These are phyloP conservation scores for Cinchona pubescens DNA, from an alignment of 257 asterid genomes.

Conservation along the genomic window DNA sequence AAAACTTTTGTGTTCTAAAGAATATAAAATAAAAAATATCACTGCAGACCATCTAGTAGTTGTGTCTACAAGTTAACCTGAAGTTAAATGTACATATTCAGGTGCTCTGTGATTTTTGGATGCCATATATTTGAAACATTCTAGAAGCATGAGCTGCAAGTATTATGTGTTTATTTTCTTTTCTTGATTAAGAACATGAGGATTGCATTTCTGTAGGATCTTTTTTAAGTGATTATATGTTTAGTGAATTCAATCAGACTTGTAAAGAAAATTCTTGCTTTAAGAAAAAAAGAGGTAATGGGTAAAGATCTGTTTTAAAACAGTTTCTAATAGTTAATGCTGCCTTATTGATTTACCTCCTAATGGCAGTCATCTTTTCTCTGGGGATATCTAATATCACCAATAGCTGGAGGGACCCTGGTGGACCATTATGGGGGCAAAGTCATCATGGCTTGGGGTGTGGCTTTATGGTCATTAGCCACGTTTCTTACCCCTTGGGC, in stretches of 20 bases:
- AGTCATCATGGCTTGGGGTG: constrained; percentile 98
- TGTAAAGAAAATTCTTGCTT: background rate
- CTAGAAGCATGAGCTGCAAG: background rate
- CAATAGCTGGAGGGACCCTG: constrained; percentile 91
- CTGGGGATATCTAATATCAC: constrained; percentile 98
- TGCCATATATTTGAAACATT: background rate
- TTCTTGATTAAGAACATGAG: background rate
- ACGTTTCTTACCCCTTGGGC: constrained; percentile 98
- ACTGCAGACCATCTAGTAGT: background rate
- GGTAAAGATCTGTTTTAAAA: background rate
- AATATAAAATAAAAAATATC: no score
- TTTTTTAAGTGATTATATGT: background rate
- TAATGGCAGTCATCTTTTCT: constrained; percentile 96
- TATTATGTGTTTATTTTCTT: background rate
- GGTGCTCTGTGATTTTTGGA: background rate
- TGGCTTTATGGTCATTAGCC: constrained; percentile 92
- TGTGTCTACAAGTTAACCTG: background rate
- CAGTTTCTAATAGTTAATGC: constrained; percentile 13
- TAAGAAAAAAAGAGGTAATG: background rate
- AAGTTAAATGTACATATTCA: background rate
- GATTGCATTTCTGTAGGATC: background rate
- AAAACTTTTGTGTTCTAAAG: background rate
- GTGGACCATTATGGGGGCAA: constrained; percentile 90
- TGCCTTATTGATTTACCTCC: constrained; percentile 46
- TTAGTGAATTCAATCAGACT: background rate